Evolutionary conservation across 2,329 filamentous ascomycete species (phyloP), one percentile per base, ranked within the genome.

Genomic region (Aspergillus bombycis): DNA sequence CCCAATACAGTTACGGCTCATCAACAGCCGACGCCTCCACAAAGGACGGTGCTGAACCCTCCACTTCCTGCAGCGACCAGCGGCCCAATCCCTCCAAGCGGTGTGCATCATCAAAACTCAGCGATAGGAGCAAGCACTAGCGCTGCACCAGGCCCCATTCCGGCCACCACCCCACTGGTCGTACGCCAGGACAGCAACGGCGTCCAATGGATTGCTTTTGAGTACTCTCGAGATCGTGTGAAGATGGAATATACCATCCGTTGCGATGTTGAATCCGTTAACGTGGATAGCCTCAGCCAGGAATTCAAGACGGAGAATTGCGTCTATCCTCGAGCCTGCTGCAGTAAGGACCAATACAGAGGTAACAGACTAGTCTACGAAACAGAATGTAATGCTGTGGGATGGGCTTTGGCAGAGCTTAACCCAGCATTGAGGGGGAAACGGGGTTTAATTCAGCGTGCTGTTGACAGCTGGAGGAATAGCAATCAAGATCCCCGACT

Each of bases 201-300:
- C 10, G 94, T 98, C 8, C 95, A 98, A 78, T 98, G 95, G 95
- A 98, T 98, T 73, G 93, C 93, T 0, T 99, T 98, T 67, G 95
- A 99, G 78, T 99, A 99, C 77, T 98, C 94, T 12, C 89, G 94
- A 65, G 94, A 99, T 75, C 87, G 94, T 53, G 94, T 98, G 70
- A 99, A 99, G 87, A 97, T 98, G 93, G 94, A 98, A 79, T 99
- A 99, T 81, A 97, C 94, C 1, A 99, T 99, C 72, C 90, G 95
- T 58, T 98, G 95, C 77, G 95, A 98, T 72, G 95, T 98, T 23
- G 95, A 98, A 81, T 97, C 94, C 0, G 93, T 99, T 66, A 93
- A 94, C 74, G 93, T 94, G 52, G 93, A 97, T 61, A 89, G 89
- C 65, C 85, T 99, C 21, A 87, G 88, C 52, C 84, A 88, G 67